Evolutionary conservation across 1,139 yeast species (phyloP).

Genomic region (Casaregolazyma lundiana): DNA sequence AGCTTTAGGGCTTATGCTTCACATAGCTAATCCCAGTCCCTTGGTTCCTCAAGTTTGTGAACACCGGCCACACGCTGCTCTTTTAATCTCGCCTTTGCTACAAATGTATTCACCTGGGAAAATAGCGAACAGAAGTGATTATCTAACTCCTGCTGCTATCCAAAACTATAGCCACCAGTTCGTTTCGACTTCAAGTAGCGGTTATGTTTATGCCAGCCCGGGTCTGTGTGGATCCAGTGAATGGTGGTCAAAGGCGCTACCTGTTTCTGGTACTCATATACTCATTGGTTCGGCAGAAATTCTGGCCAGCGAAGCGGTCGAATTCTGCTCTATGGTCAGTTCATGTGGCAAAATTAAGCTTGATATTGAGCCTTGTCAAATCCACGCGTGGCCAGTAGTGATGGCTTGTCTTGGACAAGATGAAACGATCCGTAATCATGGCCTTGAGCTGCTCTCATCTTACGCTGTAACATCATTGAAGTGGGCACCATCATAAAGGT

Average conservation of each 20-base stretch:
- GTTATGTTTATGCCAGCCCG: conserved; percentile 35
- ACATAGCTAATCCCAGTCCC: conserved; percentile 30
- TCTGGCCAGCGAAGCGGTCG: conserved; percentile 35
- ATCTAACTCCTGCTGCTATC: conserved; percentile 22
- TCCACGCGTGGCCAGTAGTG: conserved; percentile 35
- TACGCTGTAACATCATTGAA: conserved; percentile 10
- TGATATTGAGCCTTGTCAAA: conserved; percentile 26
- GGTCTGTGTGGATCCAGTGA: conserved; percentile 33
- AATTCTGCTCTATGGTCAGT: conserved; percentile 24
- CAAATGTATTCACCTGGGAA: conserved; percentile 18
- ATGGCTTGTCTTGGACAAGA: conserved; percentile 27
- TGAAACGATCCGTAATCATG: conserved; percentile 26
- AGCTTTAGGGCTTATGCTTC: conserved; percentile 36
- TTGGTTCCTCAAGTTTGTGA: conserved; percentile 16
- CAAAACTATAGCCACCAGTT: conserved; percentile 18
- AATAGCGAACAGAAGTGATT: conserved; percentile 22
- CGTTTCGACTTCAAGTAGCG: conserved; percentile 13
- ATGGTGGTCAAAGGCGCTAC: conserved; percentile 41
- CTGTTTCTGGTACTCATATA: conserved; percentile 24
- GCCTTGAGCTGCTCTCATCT: conserved; percentile 26
- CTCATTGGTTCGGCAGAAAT: conserved; percentile 32
- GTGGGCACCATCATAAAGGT: background rate
- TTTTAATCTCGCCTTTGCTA: conserved; percentile 40
- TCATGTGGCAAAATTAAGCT: conserved; percentile 20
- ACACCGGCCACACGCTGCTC: conserved; percentile 34